These are phyloP conservation scores for Coemansia sp. DNA, from an alignment of 192 early-diverging fungal species.

Conservation along the genomic window DNA sequence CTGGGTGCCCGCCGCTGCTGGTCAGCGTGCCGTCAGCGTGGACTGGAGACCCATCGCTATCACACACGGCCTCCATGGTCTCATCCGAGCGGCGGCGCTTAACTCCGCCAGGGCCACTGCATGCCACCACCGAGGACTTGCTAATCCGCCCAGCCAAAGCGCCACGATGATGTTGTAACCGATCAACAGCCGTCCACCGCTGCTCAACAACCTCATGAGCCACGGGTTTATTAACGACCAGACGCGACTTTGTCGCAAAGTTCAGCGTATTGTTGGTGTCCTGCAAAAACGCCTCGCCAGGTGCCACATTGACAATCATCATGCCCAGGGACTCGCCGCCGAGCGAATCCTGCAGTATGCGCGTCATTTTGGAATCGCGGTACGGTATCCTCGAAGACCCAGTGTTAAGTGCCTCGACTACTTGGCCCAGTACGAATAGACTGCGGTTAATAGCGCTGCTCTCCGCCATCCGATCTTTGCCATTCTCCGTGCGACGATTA, in stretches of 20 bases:
- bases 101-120: constrained; percentile 3
- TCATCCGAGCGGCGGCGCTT: constrained; percentile 45
- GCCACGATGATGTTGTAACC: constrained; percentile 40
- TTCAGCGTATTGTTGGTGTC: constrained; percentile 64
- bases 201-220: constrained; percentile 49
- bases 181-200: constrained; percentile 32
- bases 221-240: constrained; percentile 60
- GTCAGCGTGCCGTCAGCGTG: neutral
- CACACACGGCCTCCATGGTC: neutral
- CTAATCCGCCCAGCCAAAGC: constrained; percentile 1
- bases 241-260: constrained; percentile 63
- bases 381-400: constrained; percentile 59
- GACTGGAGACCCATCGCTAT: neutral
- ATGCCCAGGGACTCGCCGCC: constrained; percentile 62
- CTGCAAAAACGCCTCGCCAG: constrained; percentile 50
- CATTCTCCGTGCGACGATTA: constrained; percentile 64
- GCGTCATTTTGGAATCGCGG: constrained; percentile 69
- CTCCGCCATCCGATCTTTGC: constrained; percentile 59
- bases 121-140: constrained; percentile 11
- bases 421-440: constrained; percentile 65
- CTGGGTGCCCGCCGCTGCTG: neutral
- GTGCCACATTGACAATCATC: constrained; percentile 70
- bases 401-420: constrained; percentile 63
- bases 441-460: constrained; percentile 67
- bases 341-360: constrained; percentile 64